phyloP scores from a whole-genome alignment of 1,284 basidiomycete species.

The Rhodotorula sp. region DNA sequence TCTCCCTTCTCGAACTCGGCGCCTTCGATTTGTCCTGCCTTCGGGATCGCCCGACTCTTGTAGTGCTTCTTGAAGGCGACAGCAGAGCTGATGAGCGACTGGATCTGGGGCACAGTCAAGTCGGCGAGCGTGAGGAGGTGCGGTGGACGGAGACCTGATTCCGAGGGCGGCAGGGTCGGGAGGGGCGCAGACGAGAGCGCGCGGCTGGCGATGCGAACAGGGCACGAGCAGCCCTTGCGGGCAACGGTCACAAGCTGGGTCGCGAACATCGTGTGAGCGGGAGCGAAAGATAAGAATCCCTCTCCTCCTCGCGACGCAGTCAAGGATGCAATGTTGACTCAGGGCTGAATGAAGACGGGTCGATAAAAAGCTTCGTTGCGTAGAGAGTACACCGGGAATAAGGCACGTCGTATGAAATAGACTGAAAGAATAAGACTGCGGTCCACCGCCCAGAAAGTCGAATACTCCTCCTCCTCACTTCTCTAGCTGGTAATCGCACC shows the following conservation, averaged over 20 bases:
- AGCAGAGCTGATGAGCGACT: conserved; percentile 43
- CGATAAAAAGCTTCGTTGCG: background rate
- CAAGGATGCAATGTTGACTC: too few relatives aligned
- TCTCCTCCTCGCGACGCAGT: background rate
- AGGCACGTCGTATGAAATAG: background rate
- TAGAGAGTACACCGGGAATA: background rate
- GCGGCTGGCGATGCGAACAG: conserved; percentile 12
- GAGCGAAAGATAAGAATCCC: background rate
- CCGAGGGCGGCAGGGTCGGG: conserved; percentile 33
- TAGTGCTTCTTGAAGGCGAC: conserved; percentile 48
- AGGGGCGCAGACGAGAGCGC: conserved; percentile 23
- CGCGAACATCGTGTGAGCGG: conserved; percentile 14
- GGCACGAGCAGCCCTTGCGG: conserved; percentile 11
- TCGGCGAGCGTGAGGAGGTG: conserved; percentile 83
- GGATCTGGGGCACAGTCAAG: conserved; percentile 67
- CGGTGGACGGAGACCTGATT: conserved; percentile 50
- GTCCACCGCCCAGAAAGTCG: background rate
- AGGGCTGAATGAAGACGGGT: background rate
- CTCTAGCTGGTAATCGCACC: conserved; percentile 21
- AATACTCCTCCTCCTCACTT: background rate
- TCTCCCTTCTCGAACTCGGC: conserved; percentile 22
- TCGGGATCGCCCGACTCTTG: conserved; percentile 34
- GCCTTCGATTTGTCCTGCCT: conserved; percentile 19
- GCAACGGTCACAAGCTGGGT: conserved; percentile 6
- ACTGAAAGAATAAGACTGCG: background rate